Evolutionary conservation across 176 grass and related monocot genomes (phyloP), one percentile per base, ranked within the genome.

Genomic region (Juncus effusus): DNA sequence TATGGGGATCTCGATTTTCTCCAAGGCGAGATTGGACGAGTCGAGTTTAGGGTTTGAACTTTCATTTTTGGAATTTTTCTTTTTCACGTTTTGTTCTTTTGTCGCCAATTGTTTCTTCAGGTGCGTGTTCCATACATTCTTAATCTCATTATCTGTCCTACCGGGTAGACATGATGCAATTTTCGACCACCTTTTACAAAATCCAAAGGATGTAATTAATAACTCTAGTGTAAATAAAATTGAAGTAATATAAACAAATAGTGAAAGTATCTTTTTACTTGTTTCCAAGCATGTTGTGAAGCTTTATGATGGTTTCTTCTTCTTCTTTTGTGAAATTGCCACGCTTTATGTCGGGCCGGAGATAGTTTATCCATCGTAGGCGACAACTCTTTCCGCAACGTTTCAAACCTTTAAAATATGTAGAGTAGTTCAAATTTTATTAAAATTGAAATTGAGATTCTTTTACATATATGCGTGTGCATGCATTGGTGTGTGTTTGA

Each of bases 71-170:
- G 54, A 8, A 38, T 40, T 59, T 16, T 50, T 59, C 7, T 10
- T 38, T 57, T 44, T 64, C 36, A 2, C 7, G 19, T 56, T 56
- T 54, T 73, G 60, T 56, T 80, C 67, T 61, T 7, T 45, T 16
- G 19, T 28, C 10, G 28, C 16, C 42, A 81, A 68, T 16, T 62
- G 37, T 61, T 81, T 81, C 62, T 75, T 81, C 54, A 81, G 37
- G 71, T 81, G 70, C 7, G 78, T 81, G 78, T 81, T 81, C 78
- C 78, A 81, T 7, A 81, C 78, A 60, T 81, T 81, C 54, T 81
- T 81, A 40, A 81, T 81, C 58, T 81, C 78, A 41, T 81, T 81
- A 15, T 81, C 78, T 4, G 78, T 81, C 67, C 78, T 81, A 50
- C 78, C 78, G 2, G 70, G 78, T 42, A 81, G 62, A 62, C 70